Evolutionary conservation across 2,329 filamentous ascomycete genomes (phyloP), one percentile per base, ranked within the genome.

Genomic region (Sporothrix pallida): DNA sequence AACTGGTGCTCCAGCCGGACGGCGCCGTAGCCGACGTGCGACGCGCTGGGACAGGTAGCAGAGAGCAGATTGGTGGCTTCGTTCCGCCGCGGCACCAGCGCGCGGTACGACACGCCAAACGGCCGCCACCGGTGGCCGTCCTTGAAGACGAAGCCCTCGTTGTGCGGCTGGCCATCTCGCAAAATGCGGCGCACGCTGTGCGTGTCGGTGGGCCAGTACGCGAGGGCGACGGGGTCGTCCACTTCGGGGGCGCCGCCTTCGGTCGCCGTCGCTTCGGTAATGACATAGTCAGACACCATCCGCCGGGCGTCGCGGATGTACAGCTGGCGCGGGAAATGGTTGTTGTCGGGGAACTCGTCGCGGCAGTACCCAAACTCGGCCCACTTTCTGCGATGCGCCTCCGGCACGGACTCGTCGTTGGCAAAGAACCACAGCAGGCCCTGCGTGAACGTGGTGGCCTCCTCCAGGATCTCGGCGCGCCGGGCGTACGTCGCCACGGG

Each of bases 391-490:
- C 70, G 70, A 12, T 71, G 60, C 2, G 46, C 23, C 13, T n/a
- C 56, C 15, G 70, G 70, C 6, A 71, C 70, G 9, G 70, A 58
- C 46, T 15, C 54, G 58, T 71, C 70, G 58, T 71, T 71, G 44
- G 70, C 70, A 71, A 71, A 71, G 46, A 71, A 71, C 56, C 56
- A 71, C 20, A 71, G 26, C 23, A 71, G 58, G 6, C 70, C 70
- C 23, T 63, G 42, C 8, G 70, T 71, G 17, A 71, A 71, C 0
- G 26, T 6, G 2, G 56, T 46, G 42, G 70, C 58, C 26, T 71
- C 70, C 3, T 31, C 56, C 7, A 71, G 56, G 23, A 71, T 71
- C 10, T 44, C 44, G 44, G 8, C 12, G 9, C 70, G 70, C 42
- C 46, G 70, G 0, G 70, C 70, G 9, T 71, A 71, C 17, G 70